Base-by-base conservation (phyloP, 306 rosid species). In the Lathyrus oleraceus region DNA sequence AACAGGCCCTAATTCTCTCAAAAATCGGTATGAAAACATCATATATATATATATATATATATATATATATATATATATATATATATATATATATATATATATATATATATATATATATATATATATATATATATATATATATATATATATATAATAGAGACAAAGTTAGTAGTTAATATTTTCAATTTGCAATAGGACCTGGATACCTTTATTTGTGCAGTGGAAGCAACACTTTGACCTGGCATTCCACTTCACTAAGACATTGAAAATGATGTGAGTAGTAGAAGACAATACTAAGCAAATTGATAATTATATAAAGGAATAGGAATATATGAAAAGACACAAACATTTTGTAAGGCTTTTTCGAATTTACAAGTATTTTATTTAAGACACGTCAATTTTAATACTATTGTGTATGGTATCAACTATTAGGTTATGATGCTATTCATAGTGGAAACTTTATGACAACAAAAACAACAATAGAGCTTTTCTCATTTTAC, bases 261-360 rank as follows among this genome's bases (percentile, higher is more conserved):
- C 76, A 69, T 0, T 51, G 97, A 91, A 58, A 76, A 76, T 38
- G 92, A 91, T 85, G 92, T 86, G 88, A 91, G 92, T 88, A 70
- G 79, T 42, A 85, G 77, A 65, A 76, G 96, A 91, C 97, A 91
- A 83, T 56, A 56, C 61, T 14, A 73, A 69, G 70, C 78, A 60
- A 83, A 81, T 71, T 69, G 72, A 70, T 73, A 53, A 56, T 65
- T 9, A 21, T 35, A 42, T 39, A 75, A 28, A 48, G 52, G 43
- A 56, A 52, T 67, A 57, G 30, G 75, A 78, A 68, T 58, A 53
- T 77, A 36, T 57, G 38, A 67, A 81, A 72, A 75, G 82, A 47
- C 77, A 71, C 83, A 61, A 52, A 45, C 76, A 85, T 75, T 82
- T 90, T 72, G 79, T 73, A 75, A 76, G 66, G 82, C 76, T 81